phyloP scores from a whole-genome alignment of 352 stramenopile species.

The Albugo laibachii region DNA sequence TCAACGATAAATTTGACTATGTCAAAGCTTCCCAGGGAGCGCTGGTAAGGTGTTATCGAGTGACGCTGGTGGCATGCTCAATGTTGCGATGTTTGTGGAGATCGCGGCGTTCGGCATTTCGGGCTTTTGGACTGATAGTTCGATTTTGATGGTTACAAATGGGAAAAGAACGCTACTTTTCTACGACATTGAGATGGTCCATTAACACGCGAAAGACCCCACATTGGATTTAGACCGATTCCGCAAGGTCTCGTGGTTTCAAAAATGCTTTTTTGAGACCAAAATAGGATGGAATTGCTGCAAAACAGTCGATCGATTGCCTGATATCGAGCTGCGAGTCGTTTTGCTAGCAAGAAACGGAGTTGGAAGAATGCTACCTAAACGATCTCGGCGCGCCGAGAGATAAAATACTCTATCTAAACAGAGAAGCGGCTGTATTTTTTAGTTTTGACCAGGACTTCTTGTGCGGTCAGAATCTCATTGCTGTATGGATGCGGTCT shows the following conservation, averaged over 20 bases:
- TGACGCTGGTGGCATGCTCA: conserved; percentile 22
- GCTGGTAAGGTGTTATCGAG: conserved; percentile 12
- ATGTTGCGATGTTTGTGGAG: conserved; percentile 63
- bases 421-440: conserved; percentile 91
- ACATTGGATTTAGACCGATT: conserved; percentile 13
- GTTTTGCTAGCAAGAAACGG: too few species aligned
- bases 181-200: conserved; percentile 5
- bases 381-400: too few species aligned
- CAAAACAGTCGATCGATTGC: too few species aligned
- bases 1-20: conserved; percentile 4
- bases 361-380: too few species aligned
- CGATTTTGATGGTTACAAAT: conserved; percentile 46
- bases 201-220: conserved; percentile 3
- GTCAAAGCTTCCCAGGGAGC: conserved; percentile 3
- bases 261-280: conserved; percentile 14
- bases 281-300: too few species aligned
- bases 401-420: too few species aligned
- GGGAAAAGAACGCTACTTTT: conserved; percentile 29
- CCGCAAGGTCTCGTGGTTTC: conserved; percentile 35
- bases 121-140: conserved; percentile 52
- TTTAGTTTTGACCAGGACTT: conserved; percentile 96
- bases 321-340: too few species aligned
- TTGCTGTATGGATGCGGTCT: conserved; percentile 70
- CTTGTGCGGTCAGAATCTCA: conserved; percentile 88
- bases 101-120: conserved; percentile 20